phyloP scores from a whole-genome alignment of 352 stramenopile species.

The Saprolegnia parasitica region DNA sequence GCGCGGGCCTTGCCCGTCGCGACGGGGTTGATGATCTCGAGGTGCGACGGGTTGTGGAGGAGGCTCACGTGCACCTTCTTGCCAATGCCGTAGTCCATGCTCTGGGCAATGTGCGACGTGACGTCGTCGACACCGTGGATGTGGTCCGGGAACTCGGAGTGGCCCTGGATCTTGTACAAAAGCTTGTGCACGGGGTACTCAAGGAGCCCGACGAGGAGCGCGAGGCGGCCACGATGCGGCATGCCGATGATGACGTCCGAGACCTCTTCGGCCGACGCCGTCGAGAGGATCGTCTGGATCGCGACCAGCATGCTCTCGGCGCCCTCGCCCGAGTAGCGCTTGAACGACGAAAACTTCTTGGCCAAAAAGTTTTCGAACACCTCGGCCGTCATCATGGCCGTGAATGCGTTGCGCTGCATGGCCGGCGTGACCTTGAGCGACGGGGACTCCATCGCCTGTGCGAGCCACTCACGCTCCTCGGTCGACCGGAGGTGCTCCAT shows the following conservation, averaged over 20 bases:
- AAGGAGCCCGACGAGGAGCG: slow-evolving; percentile 63
- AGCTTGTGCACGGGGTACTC: slow-evolving; percentile 81
- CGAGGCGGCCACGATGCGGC: slow-evolving; percentile 77
- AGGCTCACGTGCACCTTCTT: slow-evolving; percentile 71
- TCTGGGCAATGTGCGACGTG: slow-evolving; percentile 79
- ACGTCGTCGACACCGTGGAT: slow-evolving; percentile 76
- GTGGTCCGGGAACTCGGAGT: slow-evolving; percentile 61
- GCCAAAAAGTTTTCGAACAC: slow-evolving; percentile 83
- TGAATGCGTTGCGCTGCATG: slow-evolving; percentile 72
- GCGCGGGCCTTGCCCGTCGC: slow-evolving; percentile 77
- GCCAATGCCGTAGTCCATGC: slow-evolving; percentile 48
- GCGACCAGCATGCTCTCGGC: slow-evolving; percentile 75
- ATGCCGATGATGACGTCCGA: slow-evolving; percentile 83
- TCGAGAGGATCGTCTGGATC: slow-evolving; percentile 63
- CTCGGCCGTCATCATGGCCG: slow-evolving; percentile 70
- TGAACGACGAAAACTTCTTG: slow-evolving; percentile 83
- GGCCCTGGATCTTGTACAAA: slow-evolving; percentile 74
- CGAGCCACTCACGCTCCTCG: slow-evolving; percentile 68
- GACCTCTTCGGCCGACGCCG: slow-evolving; percentile 42
- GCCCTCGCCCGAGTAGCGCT: slow-evolving; percentile 83
- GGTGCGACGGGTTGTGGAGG: slow-evolving; percentile 80
- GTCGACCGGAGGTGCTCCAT: slow-evolving; percentile 62
- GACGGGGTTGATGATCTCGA: slow-evolving; percentile 87
- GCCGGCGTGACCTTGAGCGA: slow-evolving; percentile 46
- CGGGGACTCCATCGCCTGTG: slow-evolving; percentile 46